Evolutionary conservation across 257 asterid species (phyloP).

Genomic region (Paulownia fortunei): DNA sequence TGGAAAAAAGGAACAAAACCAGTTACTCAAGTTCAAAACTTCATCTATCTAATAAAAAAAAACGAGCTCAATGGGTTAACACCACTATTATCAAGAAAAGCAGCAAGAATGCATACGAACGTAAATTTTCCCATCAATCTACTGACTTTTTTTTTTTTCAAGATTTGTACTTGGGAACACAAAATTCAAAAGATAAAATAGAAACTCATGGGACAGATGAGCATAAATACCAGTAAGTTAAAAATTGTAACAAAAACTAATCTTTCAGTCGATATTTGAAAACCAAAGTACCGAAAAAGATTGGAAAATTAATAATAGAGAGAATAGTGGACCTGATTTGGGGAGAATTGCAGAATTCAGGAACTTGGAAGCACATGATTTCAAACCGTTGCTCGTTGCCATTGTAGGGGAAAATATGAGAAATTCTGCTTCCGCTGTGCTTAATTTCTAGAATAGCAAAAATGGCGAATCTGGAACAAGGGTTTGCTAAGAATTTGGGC

Average conservation of each 20-base stretch:
- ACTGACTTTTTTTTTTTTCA: background rate
- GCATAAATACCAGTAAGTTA: background rate
- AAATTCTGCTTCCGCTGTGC: background rate
- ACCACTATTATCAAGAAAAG: background rate
- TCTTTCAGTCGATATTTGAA: background rate
- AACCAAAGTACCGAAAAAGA: background rate
- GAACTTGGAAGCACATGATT: constrained; percentile 65
- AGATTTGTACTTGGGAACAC: background rate
- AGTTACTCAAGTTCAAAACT: background rate
- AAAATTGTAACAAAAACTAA: background rate
- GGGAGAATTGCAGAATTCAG: constrained; percentile 47
- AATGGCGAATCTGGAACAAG: constrained; percentile 13
- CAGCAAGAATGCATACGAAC: background rate
- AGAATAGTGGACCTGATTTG: constrained; percentile 49
- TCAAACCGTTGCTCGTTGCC: constrained; percentile 64
- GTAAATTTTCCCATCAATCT: background rate
- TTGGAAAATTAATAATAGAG: background rate
- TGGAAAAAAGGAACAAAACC: background rate
- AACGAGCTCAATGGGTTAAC: background rate
- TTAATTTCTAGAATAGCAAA: background rate
- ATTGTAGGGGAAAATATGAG: constrained; percentile 29
- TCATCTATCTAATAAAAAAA: background rate
- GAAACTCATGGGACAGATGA: background rate
- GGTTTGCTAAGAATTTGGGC: constrained; percentile 27
- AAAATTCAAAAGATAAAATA: background rate